Evolutionary conservation across 345 rosid genomes (phyloP), one percentile per base, ranked within the genome.

Genomic region (Pistacia atlantica): DNA sequence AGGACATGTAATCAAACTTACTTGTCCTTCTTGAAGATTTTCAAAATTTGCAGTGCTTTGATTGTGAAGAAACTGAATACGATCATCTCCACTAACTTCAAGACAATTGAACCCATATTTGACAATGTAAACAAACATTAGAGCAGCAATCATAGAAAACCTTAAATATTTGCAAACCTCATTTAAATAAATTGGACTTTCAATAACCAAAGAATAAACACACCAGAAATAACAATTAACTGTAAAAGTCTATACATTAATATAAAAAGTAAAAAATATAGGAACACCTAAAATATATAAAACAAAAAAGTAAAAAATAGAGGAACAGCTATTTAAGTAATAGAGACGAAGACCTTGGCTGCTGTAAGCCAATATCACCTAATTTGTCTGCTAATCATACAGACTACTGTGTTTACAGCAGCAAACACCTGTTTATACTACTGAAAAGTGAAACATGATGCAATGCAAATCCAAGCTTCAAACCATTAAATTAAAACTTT

Each of bases 81-180:
- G 93, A 59, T 94, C 98, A 84, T 91, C 98, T 89, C 97, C 98
- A 84, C 90, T 91, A 65, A 92, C 98, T 94, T 86, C 58, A 78
- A 52, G 62, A 63, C 61, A 86, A 79, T 76, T 48, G 67, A 68
- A 84, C 35, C 74, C 76, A 80, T 31, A 45, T 64, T 75, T 65
- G 25, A 63, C 65, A 63, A 71, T 78, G 31, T 20, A 37, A 62
- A 60, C 69, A 61, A 63, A 74, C 75, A 72, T 37, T 37, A 37
- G 22, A 31, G 35, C 20, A 74, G 11, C 77, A 31, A 73, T 10
- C 4, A 48, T n/a, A 62, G 48, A 58, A 35, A 7, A 37, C 38
- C 22, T 35, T 42, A 35, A 35, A 9, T 35, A 18, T 14, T 54
- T 16, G 57, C 57, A 14, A 12, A 54, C 18, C 57, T 54, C 57